Conservation (phyloP, 2,329 filamentous ascomycete genomes). For the Colletotrichum paranaense region DNA sequence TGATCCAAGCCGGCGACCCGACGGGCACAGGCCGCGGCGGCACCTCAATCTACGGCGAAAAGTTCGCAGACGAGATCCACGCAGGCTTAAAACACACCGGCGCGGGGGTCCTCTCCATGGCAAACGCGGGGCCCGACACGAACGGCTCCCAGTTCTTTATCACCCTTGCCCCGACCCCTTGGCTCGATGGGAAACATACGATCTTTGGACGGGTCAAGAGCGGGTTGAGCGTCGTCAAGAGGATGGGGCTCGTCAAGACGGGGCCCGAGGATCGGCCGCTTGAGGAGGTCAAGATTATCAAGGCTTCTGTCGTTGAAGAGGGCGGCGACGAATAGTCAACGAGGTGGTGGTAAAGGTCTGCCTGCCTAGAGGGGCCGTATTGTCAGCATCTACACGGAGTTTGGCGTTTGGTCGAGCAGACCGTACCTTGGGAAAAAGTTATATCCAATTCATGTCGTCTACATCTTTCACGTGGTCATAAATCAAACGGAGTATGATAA, state of each 20-base stretch:
- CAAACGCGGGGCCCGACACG: slow-evolving; percentile 91
- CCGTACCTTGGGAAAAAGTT: not conserved
- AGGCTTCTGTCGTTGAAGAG: slow-evolving; percentile 75
- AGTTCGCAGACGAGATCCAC: slow-evolving; percentile 92
- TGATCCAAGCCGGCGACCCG: slow-evolving; percentile 95
- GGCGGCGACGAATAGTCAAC: slow-evolving; percentile 48
- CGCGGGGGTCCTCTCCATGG: slow-evolving; percentile 95
- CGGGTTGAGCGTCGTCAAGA: slow-evolving; percentile 85
- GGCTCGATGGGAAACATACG: slow-evolving; percentile 96
- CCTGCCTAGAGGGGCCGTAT: not conserved
- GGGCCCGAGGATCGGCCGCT: slow-evolving; percentile 82
- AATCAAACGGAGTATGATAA: not conserved
- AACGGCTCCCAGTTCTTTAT: slow-evolving; percentile 98
- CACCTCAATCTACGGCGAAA: slow-evolving; percentile 88
- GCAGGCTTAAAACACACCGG: slow-evolving; percentile 87
- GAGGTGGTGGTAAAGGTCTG: not conserved
- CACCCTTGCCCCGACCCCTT: slow-evolving; percentile 92
- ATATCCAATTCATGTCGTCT: not conserved
- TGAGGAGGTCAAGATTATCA: slow-evolving; percentile 84
- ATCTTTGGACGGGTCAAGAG: slow-evolving; percentile 92
- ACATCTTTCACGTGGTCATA: not conserved
- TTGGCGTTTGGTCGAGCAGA: slow-evolving; percentile 17
- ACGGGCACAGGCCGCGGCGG: slow-evolving; percentile 94
- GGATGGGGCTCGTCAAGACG: slow-evolving; percentile 90
- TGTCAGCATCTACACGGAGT: slow-evolving; percentile 28